Base-by-base conservation (phyloP, 148 eudicot genomes). In the Vaccinium corymbosum region DNA sequence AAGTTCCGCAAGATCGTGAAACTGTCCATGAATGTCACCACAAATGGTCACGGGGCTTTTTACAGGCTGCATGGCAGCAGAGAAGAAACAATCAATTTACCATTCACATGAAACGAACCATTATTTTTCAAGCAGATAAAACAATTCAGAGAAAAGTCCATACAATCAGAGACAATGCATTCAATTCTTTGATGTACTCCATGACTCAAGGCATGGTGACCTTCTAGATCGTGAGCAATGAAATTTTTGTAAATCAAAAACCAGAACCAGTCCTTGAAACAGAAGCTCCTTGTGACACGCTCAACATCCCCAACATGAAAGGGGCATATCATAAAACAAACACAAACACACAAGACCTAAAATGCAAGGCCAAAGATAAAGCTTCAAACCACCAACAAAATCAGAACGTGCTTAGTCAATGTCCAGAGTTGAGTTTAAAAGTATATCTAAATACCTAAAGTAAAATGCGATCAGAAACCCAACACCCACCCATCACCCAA, bases 21-120 rank as follows among this genome's bases (percentile, higher is more conserved):
- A 96, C 85, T 96, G 98, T 38, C 98, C 99, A 84, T 94, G 98
- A 87, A 96, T 92, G 79, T 94, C 99, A 81, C 98, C 98, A 88
- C 99, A 96, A 78, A 96, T 96, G 51, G 98, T 96, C 73, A 94
- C 99, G 78, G 98, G 99, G 89, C 98, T 94, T 88, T 93, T 96
- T 82, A 96, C 98, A 17, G 99, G 99, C 99, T 96, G 95, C 94
- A 89, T 32, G 42, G 5, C 62, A 83, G 79, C 38, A 80, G 73
- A n/a, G 17, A 66, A 83, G 78, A 62, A 48, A n/a, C 42, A 78
- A 59, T 48, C 48, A 86, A 74, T 46, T 49, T 50, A 81, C 22
- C 20, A 38, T 56, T 57, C 59, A 51, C 14, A 35, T 11, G 17
- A 11, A 11, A 76, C 9, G 27, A 12, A 66, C 53, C n/a, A 19